Evolutionary conservation across 495 filamentous ascomycete species (phyloP).

Genomic region (Aspergillus diversus): DNA sequence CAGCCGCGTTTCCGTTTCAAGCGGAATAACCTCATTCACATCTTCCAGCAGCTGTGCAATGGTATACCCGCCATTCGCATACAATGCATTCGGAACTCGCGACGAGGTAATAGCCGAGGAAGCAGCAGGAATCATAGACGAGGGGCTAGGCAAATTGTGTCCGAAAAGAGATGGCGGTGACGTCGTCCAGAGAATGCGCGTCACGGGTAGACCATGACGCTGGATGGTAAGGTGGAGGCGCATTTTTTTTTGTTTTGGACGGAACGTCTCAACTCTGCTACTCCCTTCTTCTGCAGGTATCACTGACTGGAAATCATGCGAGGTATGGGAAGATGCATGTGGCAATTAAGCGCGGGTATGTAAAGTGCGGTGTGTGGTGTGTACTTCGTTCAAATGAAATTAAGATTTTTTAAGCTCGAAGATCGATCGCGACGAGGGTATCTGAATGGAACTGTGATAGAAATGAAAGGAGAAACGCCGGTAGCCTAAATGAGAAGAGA

Average conservation of each 20-base stretch:
- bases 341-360: neutral
- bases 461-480: neutral
- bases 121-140: constrained; percentile 31
- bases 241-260: constrained; percentile 49
- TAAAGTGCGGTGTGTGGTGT: neutral
- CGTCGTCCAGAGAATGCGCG: constrained; percentile 73
- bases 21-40: constrained; percentile 79
- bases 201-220: constrained; percentile 77
- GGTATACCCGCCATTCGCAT: constrained; percentile 62
- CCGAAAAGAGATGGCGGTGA: constrained; percentile 39
- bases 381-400: neutral
- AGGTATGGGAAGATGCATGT: neutral
- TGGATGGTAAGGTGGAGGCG: constrained; percentile 81
- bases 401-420: neutral
- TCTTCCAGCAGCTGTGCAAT: constrained; percentile 82
- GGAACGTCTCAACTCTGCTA: neutral
- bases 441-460: neutral
- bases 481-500: neutral
- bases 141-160: constrained; percentile 28
- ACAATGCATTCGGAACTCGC: constrained; percentile 47
- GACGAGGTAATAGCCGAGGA: constrained; percentile 43
- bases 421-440: neutral
- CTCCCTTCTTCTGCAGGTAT: constrained; percentile 1
- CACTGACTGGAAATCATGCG: neutral
- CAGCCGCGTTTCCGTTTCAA: constrained; percentile 65